phyloP scores from a whole-genome alignment of 2,329 filamentous ascomycete genomes.

The Cercospora janseana region DNA sequence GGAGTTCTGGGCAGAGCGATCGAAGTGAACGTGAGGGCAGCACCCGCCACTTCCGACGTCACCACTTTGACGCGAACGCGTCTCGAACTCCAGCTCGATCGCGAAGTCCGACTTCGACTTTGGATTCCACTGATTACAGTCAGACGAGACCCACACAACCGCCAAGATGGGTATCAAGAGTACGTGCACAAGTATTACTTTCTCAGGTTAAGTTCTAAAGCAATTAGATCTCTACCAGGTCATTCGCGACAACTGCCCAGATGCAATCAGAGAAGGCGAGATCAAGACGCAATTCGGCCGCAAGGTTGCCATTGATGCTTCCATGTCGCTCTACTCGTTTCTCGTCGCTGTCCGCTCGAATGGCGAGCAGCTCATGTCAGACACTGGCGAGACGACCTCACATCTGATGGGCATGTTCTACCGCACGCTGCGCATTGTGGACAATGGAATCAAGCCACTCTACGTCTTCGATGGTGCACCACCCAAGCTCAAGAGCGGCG shows the following conservation, averaged over 20 bases:
- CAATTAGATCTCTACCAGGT: constrained; percentile 46
- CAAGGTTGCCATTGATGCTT: constrained; percentile 66
- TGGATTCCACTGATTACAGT: background rate
- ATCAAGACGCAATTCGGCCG: constrained; percentile 99
- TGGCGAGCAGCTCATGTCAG: constrained; percentile 92
- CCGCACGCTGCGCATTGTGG: constrained; percentile 93
- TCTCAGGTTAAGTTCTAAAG: constrained; percentile 5
- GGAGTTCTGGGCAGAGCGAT: too few species aligned
- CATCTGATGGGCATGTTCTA: constrained; percentile 99
- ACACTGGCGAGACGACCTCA: constrained; percentile 93
- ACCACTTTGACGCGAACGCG: constrained; percentile 15
- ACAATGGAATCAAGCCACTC: constrained; percentile 97
- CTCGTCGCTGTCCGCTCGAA: constrained; percentile 95
- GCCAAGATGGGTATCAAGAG: constrained; percentile 41
- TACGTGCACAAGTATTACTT: constrained; percentile 19
- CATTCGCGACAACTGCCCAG: constrained; percentile 70
- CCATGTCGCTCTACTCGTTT: constrained; percentile 99
- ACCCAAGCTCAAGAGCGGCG: constrained; percentile 94
- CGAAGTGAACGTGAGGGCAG: background rate
- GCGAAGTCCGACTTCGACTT: background rate
- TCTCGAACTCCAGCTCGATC: constrained; percentile 12
- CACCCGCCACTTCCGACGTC: constrained; percentile 9
- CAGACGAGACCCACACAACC: constrained; percentile 7
- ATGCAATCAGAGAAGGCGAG: constrained; percentile 91
- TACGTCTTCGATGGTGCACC: constrained; percentile 98